A percentile compares a stretch with the other conserved stretches of the same genome.
phyloP scores from a whole-genome alignment of 192 early-diverging fungal genomes.

The Kickxella alabastrina region DNA sequence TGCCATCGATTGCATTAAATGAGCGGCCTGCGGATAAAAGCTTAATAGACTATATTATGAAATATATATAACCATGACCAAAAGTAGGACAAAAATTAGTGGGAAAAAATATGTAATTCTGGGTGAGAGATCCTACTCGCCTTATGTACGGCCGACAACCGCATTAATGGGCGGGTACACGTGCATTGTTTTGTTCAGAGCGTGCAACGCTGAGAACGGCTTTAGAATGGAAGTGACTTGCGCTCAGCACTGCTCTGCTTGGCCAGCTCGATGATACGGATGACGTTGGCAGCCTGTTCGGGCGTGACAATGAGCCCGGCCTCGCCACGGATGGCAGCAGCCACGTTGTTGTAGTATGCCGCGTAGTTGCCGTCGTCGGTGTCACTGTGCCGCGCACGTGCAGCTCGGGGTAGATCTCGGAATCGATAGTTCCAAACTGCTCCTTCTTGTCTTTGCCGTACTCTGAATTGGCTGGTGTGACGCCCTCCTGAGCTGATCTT shows the following conservation, averaged over 20 bases:
- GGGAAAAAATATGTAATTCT: too few relatives aligned
- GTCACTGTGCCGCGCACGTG: slow-evolving; percentile 53
- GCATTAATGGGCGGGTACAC: not conserved
- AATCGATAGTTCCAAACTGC: slow-evolving; percentile 54
- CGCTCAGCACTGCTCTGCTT: slow-evolving; percentile 59
- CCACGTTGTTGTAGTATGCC: slow-evolving; percentile 64
- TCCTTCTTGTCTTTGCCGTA: slow-evolving; percentile 58
- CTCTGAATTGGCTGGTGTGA: slow-evolving; percentile 44
- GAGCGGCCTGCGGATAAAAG: not conserved
- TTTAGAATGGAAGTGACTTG: slow-evolving; percentile 46
- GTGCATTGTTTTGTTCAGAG: not conserved
- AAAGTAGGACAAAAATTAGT: too few relatives aligned
- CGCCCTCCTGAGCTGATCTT: slow-evolving; percentile 65
- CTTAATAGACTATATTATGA: not conserved
- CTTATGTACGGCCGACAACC: too few relatives aligned
- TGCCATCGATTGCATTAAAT: not conserved
- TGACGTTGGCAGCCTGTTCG: slow-evolving; percentile 61
- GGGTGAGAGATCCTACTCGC: too few relatives aligned
- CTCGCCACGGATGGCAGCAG: slow-evolving; percentile 53
- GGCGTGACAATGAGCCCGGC: slow-evolving; percentile 56
- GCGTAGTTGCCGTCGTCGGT: slow-evolving; percentile 58
- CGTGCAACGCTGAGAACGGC: too few relatives aligned
- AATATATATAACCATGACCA: too few relatives aligned
- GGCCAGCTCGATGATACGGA: slow-evolving; percentile 67
- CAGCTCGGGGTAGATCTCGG: slow-evolving; percentile 45